Percentiles rank a stretch among this genome's conserved stretches.
phyloP scores from a whole-genome alignment of 306 rosid species.

The Calophaca sinica region DNA sequence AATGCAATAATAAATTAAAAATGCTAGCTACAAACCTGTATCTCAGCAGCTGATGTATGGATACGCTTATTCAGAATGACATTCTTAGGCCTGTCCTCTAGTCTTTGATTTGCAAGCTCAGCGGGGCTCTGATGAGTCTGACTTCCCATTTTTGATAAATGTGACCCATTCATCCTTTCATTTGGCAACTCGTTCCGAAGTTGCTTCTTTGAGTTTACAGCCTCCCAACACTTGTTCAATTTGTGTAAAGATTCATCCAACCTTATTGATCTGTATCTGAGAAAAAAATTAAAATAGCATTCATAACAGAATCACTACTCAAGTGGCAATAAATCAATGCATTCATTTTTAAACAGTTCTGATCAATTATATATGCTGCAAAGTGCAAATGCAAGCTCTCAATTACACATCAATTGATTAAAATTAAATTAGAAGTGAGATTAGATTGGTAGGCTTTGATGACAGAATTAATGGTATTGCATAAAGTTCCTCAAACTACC shows the following conservation, averaged over 20 bases:
- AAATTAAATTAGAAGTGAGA: constrained; percentile 22
- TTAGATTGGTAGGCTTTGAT: constrained; percentile 35
- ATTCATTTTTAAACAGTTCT: constrained; percentile 32
- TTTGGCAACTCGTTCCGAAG: constrained; percentile 67
- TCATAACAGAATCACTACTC: constrained; percentile 46
- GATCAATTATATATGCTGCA: constrained; percentile 31
- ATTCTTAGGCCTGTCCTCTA: constrained; percentile 68
- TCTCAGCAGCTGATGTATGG: constrained; percentile 72
- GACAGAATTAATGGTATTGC: constrained; percentile 33
- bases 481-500: constrained; percentile 60
- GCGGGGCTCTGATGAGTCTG: constrained; percentile 60
- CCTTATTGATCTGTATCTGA: constrained; percentile 67
- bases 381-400: constrained; percentile 42
- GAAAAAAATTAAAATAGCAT: constrained; percentile 44
- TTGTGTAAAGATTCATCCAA: constrained; percentile 74
- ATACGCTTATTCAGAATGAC: constrained; percentile 67
- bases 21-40: constrained; percentile 60
- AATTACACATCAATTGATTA: constrained; percentile 7
- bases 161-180: constrained; percentile 67
- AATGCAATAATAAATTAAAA: constrained; percentile 34
- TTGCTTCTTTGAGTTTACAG: constrained; percentile 70
- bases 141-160: constrained; percentile 63
- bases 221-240: constrained; percentile 72
- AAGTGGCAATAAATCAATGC: constrained; percentile 38
- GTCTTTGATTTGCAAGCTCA: constrained; percentile 64